Conservation (phyloP, 495 filamentous ascomycete genomes). For the Darksidea phi region DNA sequence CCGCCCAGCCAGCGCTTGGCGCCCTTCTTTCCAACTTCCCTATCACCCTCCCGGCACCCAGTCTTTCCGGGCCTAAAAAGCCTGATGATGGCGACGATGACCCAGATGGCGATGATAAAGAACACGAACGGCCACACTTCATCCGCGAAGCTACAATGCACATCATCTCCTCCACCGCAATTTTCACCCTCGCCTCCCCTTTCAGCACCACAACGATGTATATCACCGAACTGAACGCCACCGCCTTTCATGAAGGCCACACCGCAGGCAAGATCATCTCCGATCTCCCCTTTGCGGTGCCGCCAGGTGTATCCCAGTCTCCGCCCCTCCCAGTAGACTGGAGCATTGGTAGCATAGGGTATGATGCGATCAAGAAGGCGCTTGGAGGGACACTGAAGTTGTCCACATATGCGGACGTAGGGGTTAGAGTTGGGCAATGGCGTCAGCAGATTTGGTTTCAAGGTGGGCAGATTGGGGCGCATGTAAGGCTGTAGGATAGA, state of each 20-base stretch:
- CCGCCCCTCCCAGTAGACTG: conserved; percentile 80
- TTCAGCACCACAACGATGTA: conserved; percentile 66
- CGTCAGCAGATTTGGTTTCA: conserved; percentile 65
- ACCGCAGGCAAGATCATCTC: conserved; percentile 74
- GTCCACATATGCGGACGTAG: conserved; percentile 72
- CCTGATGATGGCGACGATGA: conserved; percentile 50
- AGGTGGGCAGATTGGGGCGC: conserved; percentile 72
- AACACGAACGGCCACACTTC: conserved; percentile 52
- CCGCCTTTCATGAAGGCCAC: conserved; percentile 77
- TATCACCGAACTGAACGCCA: conserved; percentile 77
- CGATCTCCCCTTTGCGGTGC: conserved; percentile 69
- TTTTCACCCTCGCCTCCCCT: conserved; percentile 80
- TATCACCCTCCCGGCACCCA: conserved; percentile 68
- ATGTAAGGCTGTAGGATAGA: conserved; percentile 56
- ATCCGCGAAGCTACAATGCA: conserved; percentile 83
- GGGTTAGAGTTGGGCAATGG: conserved; percentile 70
- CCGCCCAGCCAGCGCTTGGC: conserved; percentile 69
- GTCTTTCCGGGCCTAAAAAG: conserved; percentile 54
- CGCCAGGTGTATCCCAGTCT: conserved; percentile 66
- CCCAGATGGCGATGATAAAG: conserved; percentile 42
- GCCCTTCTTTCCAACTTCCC: conserved; percentile 65
- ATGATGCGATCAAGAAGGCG: conserved; percentile 75
- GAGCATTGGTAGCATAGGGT: conserved; percentile 73
- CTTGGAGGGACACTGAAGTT: conserved; percentile 78
- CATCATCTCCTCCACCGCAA: conserved; percentile 78